A percentile compares a stretch with the other conserved stretches of the same genome.
These are phyloP conservation scores for Vanderwaltozyma polyspora DNA, from an alignment of 805 yeast species.

Conservation along the genomic window DNA sequence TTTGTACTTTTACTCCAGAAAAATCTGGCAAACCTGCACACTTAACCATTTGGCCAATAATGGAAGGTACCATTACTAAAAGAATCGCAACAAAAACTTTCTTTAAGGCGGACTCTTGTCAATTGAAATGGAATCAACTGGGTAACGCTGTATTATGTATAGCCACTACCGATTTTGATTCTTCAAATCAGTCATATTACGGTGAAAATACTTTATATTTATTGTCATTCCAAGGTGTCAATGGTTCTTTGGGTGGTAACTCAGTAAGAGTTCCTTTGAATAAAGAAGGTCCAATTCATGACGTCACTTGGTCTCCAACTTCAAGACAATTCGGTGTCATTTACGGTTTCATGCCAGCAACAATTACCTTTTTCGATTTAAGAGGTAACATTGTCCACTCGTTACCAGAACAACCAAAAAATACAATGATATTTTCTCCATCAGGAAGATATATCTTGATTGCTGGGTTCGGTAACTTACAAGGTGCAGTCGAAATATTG, in stretches of 20 bases:
- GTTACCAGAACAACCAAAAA: slow-evolving; percentile 78
- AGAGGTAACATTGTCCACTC: slow-evolving; percentile 81
- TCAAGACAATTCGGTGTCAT: slow-evolving; percentile 95
- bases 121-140: slow-evolving; percentile 81
- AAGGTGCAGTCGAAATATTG: slow-evolving; percentile 89
- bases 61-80: slow-evolving; percentile 34
- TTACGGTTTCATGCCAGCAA: slow-evolving; percentile 96
- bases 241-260: slow-evolving; percentile 82
- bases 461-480: slow-evolving; percentile 96
- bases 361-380: slow-evolving; percentile 87
- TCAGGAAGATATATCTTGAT: slow-evolving; percentile 83
- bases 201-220: slow-evolving; percentile 91
- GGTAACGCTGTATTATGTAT: slow-evolving; percentile 92
- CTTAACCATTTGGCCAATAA: slow-evolving; percentile 55
- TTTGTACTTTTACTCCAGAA: slow-evolving; percentile 87
- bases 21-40: slow-evolving; percentile 79
- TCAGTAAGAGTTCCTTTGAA: slow-evolving; percentile 81
- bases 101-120: slow-evolving; percentile 92
- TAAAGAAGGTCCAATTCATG: slow-evolving; percentile 87
- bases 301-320: slow-evolving; percentile 93
- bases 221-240: slow-evolving; percentile 34
- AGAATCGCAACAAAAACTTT: slow-evolving; percentile 81
- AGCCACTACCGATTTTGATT: slow-evolving; percentile 92
- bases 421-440: slow-evolving; percentile 85
- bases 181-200: slow-evolving; percentile 86